Percentiles rank a stretch among this genome's conserved stretches.
Conservation (phyloP, 805 yeast genomes). For the Candida boidinii region DNA sequence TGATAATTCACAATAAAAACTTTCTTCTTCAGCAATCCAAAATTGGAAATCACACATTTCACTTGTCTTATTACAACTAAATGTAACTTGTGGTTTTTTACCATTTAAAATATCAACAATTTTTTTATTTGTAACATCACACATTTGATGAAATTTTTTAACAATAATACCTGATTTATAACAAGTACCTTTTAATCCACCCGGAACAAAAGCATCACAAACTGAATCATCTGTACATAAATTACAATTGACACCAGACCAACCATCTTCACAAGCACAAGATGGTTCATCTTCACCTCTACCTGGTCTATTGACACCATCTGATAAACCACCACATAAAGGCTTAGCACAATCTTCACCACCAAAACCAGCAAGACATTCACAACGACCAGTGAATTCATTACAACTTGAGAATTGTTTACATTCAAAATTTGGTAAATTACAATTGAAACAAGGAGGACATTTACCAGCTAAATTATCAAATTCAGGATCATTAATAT, state of each 20-base stretch:
- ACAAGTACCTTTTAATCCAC: constrained; percentile 75
- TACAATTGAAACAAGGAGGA: constrained; percentile 94
- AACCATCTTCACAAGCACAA: constrained; percentile 77
- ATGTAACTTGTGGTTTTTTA: constrained; percentile 82
- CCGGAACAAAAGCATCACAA: constrained; percentile 86
- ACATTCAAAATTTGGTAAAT: constrained; percentile 83
- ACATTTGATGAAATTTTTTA: constrained; percentile 77
- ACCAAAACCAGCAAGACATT: constrained; percentile 87
- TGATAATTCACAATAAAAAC: constrained; percentile 79
- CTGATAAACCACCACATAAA: constrained; percentile 70
- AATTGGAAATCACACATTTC: constrained; percentile 81
- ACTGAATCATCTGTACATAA: constrained; percentile 65
- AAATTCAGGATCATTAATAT: no score
- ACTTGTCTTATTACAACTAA: constrained; percentile 68
- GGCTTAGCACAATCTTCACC: constrained; percentile 90
- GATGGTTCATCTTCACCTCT: constrained; percentile 37
- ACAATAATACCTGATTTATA: constrained; percentile 80
- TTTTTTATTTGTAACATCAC: constrained; percentile 88
- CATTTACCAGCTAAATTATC: constrained; percentile 31
- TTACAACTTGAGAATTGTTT: constrained; percentile 88
- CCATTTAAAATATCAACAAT: constrained; percentile 76
- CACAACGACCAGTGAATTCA: constrained; percentile 82
- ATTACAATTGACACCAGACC: constrained; percentile 94
- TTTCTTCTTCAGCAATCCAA: constrained; percentile 88
- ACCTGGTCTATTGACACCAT: constrained; percentile 57